Evolutionary conservation across 2,329 filamentous ascomycete genomes (phyloP), one percentile per base, ranked within the genome.

Genomic region (Trichoderma polysporum): DNA sequence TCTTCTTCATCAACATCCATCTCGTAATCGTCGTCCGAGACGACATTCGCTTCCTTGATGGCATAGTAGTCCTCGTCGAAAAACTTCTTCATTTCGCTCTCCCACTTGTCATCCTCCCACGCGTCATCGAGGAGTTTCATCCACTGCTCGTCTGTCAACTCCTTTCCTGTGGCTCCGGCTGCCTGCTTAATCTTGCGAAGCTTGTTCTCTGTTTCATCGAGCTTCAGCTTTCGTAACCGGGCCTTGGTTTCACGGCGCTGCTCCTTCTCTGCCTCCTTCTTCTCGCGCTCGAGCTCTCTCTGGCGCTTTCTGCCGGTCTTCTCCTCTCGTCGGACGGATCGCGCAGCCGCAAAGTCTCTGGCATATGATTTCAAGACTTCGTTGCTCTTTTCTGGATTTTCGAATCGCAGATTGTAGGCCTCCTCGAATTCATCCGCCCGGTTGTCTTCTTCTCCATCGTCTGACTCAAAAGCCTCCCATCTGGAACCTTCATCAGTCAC

Each of bases 331-430:
- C 95, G 88, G 27, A 97, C 94, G 0, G 94, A 95, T 71, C 91
- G 91, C 69, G 90, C 89, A 45, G 90, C 90, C 41, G 91, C 90
- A 19, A 93, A 85, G 76, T 97, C 93, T 87, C 94, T 90, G 66
- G 94, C 91, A 79, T 97, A 97, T 6, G 94, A 93, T 74, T 91
- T 89, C 35, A 99, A 83, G 58, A 91, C 89, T 79, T 97, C 93
- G 75, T 97, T 97, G 73, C 92, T 89, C 75, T 92, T 93, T 68
- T 86, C 86, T 0, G 95, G 93, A 73, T 98, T 92, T 77, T 99
- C 95, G 74, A 99, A 99, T 37, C 95, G 91, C 79, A 97, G 81
- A 80, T 99, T 99, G 81, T 97, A 99, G 4, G 94, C 94, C 70
- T 91, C 86, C 80, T 99, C 95, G 74, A 94, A 97, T 68, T 90